These are phyloP conservation scores for Magnaporthales sp. DNA, from an alignment of 2,329 filamentous ascomycete species.

Conservation along the genomic window DNA sequence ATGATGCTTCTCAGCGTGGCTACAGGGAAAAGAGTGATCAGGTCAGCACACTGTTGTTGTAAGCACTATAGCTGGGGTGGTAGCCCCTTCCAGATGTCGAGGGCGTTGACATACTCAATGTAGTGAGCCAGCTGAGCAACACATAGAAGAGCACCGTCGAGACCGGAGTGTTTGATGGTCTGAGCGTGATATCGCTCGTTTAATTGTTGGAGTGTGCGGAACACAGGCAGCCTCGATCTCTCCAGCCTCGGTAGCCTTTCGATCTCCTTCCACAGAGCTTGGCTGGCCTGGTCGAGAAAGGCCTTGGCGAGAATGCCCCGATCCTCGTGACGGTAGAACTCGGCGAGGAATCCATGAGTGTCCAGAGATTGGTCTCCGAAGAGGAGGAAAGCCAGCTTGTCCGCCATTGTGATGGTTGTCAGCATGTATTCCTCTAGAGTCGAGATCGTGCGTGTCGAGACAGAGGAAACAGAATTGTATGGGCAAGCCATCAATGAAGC, in stretches of 20 bases:
- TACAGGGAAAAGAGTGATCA: constrained; percentile 14
- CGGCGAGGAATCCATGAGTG: constrained; percentile 53
- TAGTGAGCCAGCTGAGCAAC: constrained; percentile 60
- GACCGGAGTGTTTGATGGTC: constrained; percentile 46
- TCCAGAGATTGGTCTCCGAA: constrained; percentile 66
- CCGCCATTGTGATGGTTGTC: constrained; percentile 27
- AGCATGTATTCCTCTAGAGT: constrained; percentile 5
- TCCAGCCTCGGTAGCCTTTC: constrained; percentile 47
- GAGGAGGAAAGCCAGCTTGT: constrained; percentile 47
- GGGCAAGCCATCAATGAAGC: constrained; percentile 2
- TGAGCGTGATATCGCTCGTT: constrained; percentile 55
- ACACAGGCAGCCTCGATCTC: constrained; percentile 50
- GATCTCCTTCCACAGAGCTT: constrained; percentile 52
- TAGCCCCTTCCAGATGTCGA: too few species aligned
- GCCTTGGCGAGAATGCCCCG: constrained; percentile 46
- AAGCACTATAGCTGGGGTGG: neutral
- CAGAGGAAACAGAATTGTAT: neutral
- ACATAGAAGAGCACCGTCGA: constrained; percentile 58
- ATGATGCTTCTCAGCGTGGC: constrained; percentile 45
- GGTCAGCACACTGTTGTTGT: constrained; percentile 1
- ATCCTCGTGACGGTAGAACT: constrained; percentile 36
- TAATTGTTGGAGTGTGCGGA: constrained; percentile 54
- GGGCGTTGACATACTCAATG: constrained; percentile 55
- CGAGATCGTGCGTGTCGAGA: constrained; percentile 1
- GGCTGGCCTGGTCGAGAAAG: constrained; percentile 50